Evolutionary conservation across 768 basidiomycete species (phyloP).

Genomic region (Tubosaeta brunneosetosa): DNA sequence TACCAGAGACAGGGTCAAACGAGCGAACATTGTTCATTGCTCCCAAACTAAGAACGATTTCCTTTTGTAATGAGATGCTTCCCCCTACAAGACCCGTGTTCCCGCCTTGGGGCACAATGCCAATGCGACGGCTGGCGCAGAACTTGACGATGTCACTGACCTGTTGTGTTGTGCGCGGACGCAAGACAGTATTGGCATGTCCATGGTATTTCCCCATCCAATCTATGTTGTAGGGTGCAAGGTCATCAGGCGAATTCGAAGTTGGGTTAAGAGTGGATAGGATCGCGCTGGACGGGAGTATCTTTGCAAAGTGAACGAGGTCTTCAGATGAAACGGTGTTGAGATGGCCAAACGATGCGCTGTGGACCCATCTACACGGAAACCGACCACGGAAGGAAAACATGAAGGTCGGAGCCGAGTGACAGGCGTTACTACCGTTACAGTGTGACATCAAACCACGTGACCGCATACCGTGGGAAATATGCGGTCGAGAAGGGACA

Average conservation of each 20-base stretch:
- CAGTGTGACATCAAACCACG: conserved; percentile 1
- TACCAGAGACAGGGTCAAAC: conserved; percentile 82
- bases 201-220: conserved; percentile 97
- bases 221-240: conserved; percentile 79
- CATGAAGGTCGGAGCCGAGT: conserved; percentile 4
- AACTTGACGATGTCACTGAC: conserved; percentile 85
- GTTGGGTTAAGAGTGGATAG: conserved; percentile 60
- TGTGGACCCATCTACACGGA: conserved; percentile 17
- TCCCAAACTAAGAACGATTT: conserved; percentile 78
- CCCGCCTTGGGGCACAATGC: conserved; percentile 96
- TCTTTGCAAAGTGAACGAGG: conserved; percentile 59
- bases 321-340: conserved; percentile 54
- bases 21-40: conserved; percentile 80
- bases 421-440: not conserved
- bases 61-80: conserved; percentile 82
- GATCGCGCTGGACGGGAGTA: conserved; percentile 60
- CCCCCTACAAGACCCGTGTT: conserved; percentile 98
- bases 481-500: not conserved
- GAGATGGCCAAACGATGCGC: conserved; percentile 28
- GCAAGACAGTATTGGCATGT: conserved; percentile 77
- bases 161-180: conserved; percentile 82
- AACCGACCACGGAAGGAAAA: conserved; percentile 1
- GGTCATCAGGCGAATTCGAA: conserved; percentile 52
- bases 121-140: conserved; percentile 76
- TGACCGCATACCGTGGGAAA: conserved; percentile 15